Evolutionary conservation across 2,329 filamentous ascomycete genomes (phyloP), one percentile per base, ranked within the genome.

Genomic region (Penicillium sp.): DNA sequence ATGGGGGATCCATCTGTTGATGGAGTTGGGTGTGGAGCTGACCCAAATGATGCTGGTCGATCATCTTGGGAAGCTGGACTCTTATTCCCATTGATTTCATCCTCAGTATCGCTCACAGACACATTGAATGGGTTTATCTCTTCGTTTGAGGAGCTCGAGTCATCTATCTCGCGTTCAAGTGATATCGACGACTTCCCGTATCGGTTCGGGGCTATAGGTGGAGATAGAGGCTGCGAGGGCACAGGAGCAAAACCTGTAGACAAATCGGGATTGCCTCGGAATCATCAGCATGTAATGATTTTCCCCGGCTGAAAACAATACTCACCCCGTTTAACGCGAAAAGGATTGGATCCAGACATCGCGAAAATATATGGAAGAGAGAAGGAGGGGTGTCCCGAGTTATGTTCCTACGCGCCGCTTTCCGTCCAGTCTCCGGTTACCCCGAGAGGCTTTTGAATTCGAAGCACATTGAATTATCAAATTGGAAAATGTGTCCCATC

Each of bases 331-430:
- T 67, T 77, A 74, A 69, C 73, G 71, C 78, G 77, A 71, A 80
- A 80, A 68, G 78, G 77, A 77, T 80, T 80, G 70, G 70, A 76
- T 66, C 73, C 75, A 74, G 76, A 75, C 76, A 78, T 78, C 65
- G 69, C 68, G 68, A 63, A 60, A 57, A 63, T 43, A 22, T 22
- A 22, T 22, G 22, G 22, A n/a, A 50, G 17, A 26, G 45, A 50
- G 54, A 55, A 57, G 60, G 58, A 50, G 43, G 58, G 50, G 54
- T 55, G 22, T 52, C 61, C 57, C 63, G 56, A 55, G 53, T 49
- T 63, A 59, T 62, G 44, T 42, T 28, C 41, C 50, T 56, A 57
- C 46, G 62, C 60, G 59, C 62, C 62, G 59, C 60, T 55, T 62
- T 63, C 62, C 60, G 58, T 58, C 43, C 55, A 63, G 60, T 59